phyloP scores from a whole-genome alignment of 768 basidiomycete species.

The Collybia mongolica region DNA sequence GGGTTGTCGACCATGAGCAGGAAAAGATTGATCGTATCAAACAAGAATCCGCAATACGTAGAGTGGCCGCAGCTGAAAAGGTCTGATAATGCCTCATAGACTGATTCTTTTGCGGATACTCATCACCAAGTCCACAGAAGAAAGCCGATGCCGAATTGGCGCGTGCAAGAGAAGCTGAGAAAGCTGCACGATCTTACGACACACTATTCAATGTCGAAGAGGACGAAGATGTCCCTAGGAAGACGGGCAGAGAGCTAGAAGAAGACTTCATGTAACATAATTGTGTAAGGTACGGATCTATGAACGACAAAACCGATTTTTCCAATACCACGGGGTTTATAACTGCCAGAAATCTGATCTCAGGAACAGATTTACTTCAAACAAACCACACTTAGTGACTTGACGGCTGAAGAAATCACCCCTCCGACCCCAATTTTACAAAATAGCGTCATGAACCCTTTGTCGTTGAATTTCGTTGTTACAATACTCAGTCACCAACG shows the following conservation, averaged over 20 bases:
- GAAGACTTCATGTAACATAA: conserved; percentile 81
- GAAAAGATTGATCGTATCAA: conserved; percentile 83
- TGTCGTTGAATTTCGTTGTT: too few species aligned
- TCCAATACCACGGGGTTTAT: too few species aligned
- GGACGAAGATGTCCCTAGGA: conserved; percentile 49
- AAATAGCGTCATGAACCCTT: too few species aligned
- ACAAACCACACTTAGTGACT: too few species aligned
- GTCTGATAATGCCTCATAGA: conserved; percentile 32
- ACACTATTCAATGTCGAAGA: conserved; percentile 67
- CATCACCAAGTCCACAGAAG: conserved; percentile 43
- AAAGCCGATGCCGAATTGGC: conserved; percentile 78
- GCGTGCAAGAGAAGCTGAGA: conserved; percentile 78
- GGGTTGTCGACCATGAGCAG: conserved; percentile 86
- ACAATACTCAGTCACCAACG: too few species aligned
- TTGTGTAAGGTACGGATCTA: background rate
- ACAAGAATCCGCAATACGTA: conserved; percentile 62
- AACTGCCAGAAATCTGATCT: too few species aligned
- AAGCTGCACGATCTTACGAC: conserved; percentile 86
- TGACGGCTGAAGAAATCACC: too few species aligned
- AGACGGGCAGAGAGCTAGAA: conserved; percentile 74
- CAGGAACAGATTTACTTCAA: too few species aligned
- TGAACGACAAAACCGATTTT: too few species aligned
- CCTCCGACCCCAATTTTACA: too few species aligned
- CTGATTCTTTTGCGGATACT: too few species aligned
- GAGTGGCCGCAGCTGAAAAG: conserved; percentile 63